Percentiles rank a stretch among this genome's conserved stretches.
Evolutionary conservation across 2,329 filamentous ascomycete genomes (phyloP).

Genomic region (Septoria linicola): DNA sequence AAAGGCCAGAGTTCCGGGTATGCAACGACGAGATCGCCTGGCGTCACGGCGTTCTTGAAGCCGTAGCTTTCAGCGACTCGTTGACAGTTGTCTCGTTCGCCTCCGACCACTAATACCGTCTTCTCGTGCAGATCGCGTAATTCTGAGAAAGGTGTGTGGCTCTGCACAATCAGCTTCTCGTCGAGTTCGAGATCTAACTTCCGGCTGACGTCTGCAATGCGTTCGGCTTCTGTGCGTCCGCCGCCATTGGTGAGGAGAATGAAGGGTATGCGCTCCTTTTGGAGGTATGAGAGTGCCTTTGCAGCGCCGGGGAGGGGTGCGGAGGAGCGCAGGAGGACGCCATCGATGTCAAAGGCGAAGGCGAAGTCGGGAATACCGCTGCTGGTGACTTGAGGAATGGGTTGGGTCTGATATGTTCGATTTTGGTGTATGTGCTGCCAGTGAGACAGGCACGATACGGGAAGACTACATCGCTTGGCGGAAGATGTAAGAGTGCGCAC

Average conservation of each 20-base stretch:
- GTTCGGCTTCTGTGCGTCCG: constrained; percentile 74
- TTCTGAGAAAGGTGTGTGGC: constrained; percentile 83
- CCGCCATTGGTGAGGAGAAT: constrained; percentile 96
- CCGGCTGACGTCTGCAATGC: constrained; percentile 67
- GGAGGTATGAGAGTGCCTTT: constrained; percentile 70
- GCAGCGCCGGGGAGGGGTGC: constrained; percentile 76
- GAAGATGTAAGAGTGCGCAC: neutral
- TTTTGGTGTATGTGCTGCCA: too few relatives aligned
- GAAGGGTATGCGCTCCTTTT: constrained; percentile 76
- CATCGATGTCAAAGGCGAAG: constrained; percentile 74
- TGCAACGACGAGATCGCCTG: constrained; percentile 75
- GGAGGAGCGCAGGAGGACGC: constrained; percentile 83
- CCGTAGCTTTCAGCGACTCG: constrained; percentile 65
- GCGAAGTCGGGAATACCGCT: constrained; percentile 47
- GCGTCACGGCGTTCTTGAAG: constrained; percentile 68
- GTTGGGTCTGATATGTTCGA: constrained; percentile 8
- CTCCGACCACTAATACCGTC: constrained; percentile 51
- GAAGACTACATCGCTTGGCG: neutral
- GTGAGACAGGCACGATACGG: neutral
- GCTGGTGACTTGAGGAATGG: constrained; percentile 13
- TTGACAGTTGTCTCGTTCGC: constrained; percentile 59
- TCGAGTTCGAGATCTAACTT: constrained; percentile 65
- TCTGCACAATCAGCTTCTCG: constrained; percentile 75
- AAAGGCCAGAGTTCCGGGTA: constrained; percentile 83
- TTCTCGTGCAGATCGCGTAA: constrained; percentile 61